Evolutionary conservation across 148 eudicot genomes (phyloP).

Genomic region (Tetragonia tetragonoides): DNA sequence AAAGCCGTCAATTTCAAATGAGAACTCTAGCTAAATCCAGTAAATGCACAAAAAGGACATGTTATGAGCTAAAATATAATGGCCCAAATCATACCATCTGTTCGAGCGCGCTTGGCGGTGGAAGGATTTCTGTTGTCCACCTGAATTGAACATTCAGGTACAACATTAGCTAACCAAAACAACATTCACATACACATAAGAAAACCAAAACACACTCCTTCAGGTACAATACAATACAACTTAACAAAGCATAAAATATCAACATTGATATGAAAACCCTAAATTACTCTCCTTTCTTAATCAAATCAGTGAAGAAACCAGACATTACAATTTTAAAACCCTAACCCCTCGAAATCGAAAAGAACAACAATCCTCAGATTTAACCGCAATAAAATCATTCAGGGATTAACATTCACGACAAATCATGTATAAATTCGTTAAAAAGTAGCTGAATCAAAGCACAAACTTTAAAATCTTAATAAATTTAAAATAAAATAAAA

Average conservation of each 20-base stretch:
- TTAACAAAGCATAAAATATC: not conserved
- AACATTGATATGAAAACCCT: not conserved
- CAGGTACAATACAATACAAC: not conserved
- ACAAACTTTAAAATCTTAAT: not conserved
- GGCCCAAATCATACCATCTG: constrained; percentile 57
- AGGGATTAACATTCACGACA: not conserved
- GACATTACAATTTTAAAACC: not conserved
- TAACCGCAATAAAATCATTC: not conserved
- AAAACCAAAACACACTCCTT: not conserved
- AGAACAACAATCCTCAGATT: not conserved
- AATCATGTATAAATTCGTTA: not conserved
- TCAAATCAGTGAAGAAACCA: constrained; percentile 6
- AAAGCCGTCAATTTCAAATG: not conserved
- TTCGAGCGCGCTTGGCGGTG: constrained; percentile 80
- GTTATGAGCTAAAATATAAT: not conserved
- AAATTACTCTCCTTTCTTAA: not conserved
- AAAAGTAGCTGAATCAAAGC: no score
- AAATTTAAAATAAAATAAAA: no score
- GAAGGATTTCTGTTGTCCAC: constrained; percentile 85
- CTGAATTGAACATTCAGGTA: constrained; percentile 24
- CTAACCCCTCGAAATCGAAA: not conserved
- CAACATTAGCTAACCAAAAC: not conserved
- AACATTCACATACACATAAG: not conserved
- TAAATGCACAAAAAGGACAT: not conserved
- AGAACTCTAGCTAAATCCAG: not conserved